Evolutionary conservation across 805 yeast species (phyloP).

Genomic region (Sungouiella thailandica): DNA sequence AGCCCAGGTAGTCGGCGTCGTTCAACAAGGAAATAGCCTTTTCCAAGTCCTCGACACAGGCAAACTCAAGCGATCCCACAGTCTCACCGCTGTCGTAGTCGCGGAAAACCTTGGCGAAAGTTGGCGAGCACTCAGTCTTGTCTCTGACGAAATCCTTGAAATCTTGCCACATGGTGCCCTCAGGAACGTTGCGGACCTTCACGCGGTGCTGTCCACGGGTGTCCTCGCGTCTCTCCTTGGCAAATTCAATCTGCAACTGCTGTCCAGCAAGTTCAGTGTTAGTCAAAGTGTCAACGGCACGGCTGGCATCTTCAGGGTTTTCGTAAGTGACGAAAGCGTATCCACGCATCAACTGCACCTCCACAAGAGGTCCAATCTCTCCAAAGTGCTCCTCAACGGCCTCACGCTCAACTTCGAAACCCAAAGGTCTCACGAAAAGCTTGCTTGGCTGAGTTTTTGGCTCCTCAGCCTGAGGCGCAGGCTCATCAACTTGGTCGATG

Average conservation of each 20-base stretch:
- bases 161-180: conserved; percentile 81
- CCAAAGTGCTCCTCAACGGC: conserved; percentile 67
- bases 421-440: conserved; percentile 60
- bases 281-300: conserved; percentile 44
- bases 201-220: conserved; percentile 73
- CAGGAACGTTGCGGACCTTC: conserved; percentile 65
- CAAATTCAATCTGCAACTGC: conserved; percentile 47
- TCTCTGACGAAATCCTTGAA: conserved; percentile 86
- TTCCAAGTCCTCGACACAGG: conserved; percentile 67
- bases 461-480: conserved; percentile 2
- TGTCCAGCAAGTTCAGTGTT: conserved; percentile 47
- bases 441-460: conserved; percentile 6
- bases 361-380: conserved; percentile 61
- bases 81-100: conserved; percentile 43
- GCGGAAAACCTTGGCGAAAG: conserved; percentile 51
- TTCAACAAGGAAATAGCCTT: conserved; percentile 72
- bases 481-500: conserved; percentile 1
- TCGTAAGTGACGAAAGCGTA: conserved; percentile 87
- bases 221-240: conserved; percentile 51
- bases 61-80: conserved; percentile 51
- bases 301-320: conserved; percentile 49
- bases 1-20: conserved; percentile 66
- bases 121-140: conserved; percentile 58
- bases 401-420: conserved; percentile 44
- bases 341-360: conserved; percentile 71